Percentiles rank a stretch among this genome's conserved stretches.
phyloP scores from a whole-genome alignment of 2,329 filamentous ascomycete species.

The Colletotrichum tropicale region DNA sequence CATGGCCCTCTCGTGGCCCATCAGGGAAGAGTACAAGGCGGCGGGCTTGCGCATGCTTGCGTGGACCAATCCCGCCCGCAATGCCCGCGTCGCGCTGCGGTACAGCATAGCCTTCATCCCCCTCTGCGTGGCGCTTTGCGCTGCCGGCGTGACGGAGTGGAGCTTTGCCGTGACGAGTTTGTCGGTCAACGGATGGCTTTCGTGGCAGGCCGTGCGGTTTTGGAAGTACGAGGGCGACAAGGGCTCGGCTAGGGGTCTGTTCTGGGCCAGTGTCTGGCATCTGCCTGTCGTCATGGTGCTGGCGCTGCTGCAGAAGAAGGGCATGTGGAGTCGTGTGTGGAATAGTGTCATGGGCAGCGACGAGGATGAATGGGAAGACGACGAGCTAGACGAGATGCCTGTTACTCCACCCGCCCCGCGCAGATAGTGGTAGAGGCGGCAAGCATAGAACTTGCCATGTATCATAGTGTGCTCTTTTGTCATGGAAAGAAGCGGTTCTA shows the following conservation, averaged over 20 bases:
- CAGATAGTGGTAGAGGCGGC: background rate
- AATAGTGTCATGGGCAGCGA: constrained; percentile 65
- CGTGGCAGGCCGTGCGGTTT: constrained; percentile 79
- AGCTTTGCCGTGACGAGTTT: constrained; percentile 82
- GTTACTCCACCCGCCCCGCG: background rate
- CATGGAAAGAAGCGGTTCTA: background rate
- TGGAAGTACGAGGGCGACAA: constrained; percentile 79
- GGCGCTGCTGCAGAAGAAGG: constrained; percentile 92
- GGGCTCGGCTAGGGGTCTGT: constrained; percentile 82
- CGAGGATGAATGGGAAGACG: constrained; percentile 62
- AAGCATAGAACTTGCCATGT: background rate
- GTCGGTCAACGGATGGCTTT: constrained; percentile 85
- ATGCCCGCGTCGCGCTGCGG: constrained; percentile 84
- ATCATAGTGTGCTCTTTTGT: constrained; percentile 9
- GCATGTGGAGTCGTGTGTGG: constrained; percentile 86
- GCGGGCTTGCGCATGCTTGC: constrained; percentile 75
- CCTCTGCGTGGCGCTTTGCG: constrained; percentile 81
- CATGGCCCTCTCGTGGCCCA: constrained; percentile 88
- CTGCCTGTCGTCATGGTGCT: constrained; percentile 87
- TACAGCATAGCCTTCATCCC: constrained; percentile 89
- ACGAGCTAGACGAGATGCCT: constrained; percentile 56
- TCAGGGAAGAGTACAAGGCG: constrained; percentile 85
- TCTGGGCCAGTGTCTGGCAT: constrained; percentile 99
- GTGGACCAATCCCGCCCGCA: constrained; percentile 86
- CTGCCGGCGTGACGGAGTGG: constrained; percentile 81